These are phyloP conservation scores for Jamesozyma rosinii DNA, from an alignment of 805 yeast genomes.

Conservation along the genomic window DNA sequence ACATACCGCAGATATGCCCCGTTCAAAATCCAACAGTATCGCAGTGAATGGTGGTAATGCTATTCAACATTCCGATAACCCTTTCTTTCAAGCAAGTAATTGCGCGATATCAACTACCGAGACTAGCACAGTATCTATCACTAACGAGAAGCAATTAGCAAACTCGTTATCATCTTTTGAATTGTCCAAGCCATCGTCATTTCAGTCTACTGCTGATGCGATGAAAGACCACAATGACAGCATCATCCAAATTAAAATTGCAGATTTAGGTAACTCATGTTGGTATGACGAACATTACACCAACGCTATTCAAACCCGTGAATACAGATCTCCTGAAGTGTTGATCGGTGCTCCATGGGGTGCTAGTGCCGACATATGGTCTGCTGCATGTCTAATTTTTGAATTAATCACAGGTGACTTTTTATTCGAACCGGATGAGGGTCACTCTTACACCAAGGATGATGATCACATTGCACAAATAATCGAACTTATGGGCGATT, in stretches of 20 bases:
- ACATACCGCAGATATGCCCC: background rate
- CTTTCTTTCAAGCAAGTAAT: background rate
- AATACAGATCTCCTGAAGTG: conserved; percentile 87
- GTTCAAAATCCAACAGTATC: background rate
- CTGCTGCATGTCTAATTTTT: conserved; percentile 84
- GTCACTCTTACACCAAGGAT: conserved; percentile 70
- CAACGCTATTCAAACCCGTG: conserved; percentile 84
- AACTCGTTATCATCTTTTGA: conserved; percentile 36
- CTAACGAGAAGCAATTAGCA: conserved; percentile 16
- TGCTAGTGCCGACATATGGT: conserved; percentile 90
- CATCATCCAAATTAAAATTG: conserved; percentile 71
- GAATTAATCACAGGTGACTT: conserved; percentile 93
- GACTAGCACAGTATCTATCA: background rate
- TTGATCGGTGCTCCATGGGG: conserved; percentile 84
- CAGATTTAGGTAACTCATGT: conserved; percentile 90
- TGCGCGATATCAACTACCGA: background rate
- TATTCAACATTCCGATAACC: background rate
- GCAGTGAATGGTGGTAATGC: background rate
- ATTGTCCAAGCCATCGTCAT: conserved; percentile 12
- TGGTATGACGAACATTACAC: conserved; percentile 75
- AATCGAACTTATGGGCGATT: conserved; percentile 66
- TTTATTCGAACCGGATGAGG: conserved; percentile 76
- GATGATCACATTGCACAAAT: conserved; percentile 97
- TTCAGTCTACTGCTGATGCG: background rate
- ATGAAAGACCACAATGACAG: conserved; percentile 30